Conservation (phyloP, 225 moss, liverwort and hornwort genomes). For the Anthoceros angustus region DNA sequence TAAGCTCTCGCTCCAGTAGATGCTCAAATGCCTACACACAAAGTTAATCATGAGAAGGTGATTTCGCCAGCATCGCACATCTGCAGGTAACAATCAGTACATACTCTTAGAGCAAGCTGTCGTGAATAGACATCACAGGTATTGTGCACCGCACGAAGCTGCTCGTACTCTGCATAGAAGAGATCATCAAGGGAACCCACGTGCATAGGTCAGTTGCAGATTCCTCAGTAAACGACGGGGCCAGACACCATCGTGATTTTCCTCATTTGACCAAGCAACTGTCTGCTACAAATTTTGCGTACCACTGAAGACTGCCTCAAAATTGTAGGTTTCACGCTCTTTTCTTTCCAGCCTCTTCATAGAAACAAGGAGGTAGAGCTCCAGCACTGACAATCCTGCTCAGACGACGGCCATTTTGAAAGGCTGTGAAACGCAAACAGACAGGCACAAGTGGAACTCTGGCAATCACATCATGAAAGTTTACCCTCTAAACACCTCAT, state of each 20-base stretch:
- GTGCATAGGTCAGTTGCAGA: neutral
- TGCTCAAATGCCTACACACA: conserved; percentile 79
- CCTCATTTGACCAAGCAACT: neutral
- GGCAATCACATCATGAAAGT: neutral
- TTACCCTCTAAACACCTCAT: conserved; percentile 29
- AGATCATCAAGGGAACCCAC: conserved; percentile 1
- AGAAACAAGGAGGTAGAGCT: conserved; percentile 80
- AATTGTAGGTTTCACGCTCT: conserved; percentile 72
- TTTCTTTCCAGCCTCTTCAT: conserved; percentile 93
- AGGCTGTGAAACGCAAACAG: conserved; percentile 14
- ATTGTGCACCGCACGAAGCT: conserved; percentile 55
- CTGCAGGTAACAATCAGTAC: neutral
- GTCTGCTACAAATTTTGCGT: neutral
- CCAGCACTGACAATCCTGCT: conserved; percentile 68
- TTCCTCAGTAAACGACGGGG: neutral
- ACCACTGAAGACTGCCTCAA: conserved; percentile 66
- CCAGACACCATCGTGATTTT: neutral
- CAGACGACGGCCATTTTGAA: conserved; percentile 1
- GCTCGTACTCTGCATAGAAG: conserved; percentile 62
- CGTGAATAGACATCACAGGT: conserved; percentile 86
- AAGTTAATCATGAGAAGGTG: conserved; percentile 8
- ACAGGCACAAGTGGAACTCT: conserved; percentile 7
- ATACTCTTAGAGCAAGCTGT: conserved; percentile 56
- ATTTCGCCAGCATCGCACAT: neutral
- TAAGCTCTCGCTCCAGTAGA: conserved; percentile 62